Evolutionary conservation across 2,329 filamentous ascomycete genomes (phyloP).

Genomic region (Diaporthe destruens): DNA sequence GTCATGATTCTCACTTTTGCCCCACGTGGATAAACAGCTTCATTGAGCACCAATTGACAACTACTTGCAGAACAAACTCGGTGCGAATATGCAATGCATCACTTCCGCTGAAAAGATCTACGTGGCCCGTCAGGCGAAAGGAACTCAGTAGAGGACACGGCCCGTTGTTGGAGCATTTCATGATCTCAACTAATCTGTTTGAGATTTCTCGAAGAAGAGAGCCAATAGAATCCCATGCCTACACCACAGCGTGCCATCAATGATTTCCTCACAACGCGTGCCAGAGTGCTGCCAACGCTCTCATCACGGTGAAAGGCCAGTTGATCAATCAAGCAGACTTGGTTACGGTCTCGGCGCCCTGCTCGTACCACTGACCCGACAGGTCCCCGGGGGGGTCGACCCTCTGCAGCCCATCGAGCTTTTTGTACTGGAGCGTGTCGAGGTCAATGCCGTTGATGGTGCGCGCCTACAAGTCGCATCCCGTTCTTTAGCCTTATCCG

Average conservation of each 20-base stretch:
- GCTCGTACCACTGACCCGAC: conserved; percentile 51
- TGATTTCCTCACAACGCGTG: not conserved
- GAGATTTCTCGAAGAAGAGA: not conserved
- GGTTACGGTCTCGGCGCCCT: conserved; percentile 38
- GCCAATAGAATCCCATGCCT: conserved; percentile 2
- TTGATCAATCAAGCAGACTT: conserved; percentile 6
- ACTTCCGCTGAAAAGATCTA: conserved; percentile 82
- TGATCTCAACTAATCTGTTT: not conserved
- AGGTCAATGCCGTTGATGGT: conserved; percentile 58
- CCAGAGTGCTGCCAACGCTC: not conserved
- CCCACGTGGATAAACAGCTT: not conserved
- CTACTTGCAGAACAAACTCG: conserved; percentile 78
- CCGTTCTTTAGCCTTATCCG: not conserved
- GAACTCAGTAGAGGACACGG: not conserved
- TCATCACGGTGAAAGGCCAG: not conserved
- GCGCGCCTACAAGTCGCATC: conserved; percentile 50
- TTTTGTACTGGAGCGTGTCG: conserved; percentile 52
- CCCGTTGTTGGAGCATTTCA: not conserved
- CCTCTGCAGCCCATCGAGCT: conserved; percentile 53
- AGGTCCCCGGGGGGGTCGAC: conserved; percentile 53
- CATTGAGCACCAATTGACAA: not conserved
- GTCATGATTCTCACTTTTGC: not conserved
- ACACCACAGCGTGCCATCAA: not conserved
- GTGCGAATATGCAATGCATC: conserved; percentile 90
- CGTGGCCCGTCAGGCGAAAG: conserved; percentile 49